Evolutionary conservation across 2,329 filamentous ascomycete genomes (phyloP).

Genomic region (Shiraia sp.): DNA sequence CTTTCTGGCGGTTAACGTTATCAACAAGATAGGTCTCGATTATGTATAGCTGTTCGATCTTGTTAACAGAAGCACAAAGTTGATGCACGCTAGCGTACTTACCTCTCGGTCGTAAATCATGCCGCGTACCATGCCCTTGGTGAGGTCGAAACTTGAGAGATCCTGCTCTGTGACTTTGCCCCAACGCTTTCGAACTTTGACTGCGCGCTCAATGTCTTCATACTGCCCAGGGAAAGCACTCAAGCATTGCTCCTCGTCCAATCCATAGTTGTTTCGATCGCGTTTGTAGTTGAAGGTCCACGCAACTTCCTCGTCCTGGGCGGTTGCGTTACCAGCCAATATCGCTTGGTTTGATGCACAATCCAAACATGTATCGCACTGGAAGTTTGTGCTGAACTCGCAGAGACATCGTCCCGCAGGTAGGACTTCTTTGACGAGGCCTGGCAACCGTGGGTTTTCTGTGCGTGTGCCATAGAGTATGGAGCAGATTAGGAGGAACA

Average conservation of each 20-base stretch:
- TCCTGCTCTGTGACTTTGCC: slow-evolving; percentile 32
- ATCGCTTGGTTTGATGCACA: slow-evolving; percentile 32
- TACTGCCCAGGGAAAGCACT: slow-evolving; percentile 37
- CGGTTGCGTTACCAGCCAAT: slow-evolving; percentile 17
- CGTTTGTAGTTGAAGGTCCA: slow-evolving; percentile 37
- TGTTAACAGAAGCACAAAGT: slow-evolving; percentile 5
- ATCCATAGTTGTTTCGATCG: slow-evolving; percentile 34
- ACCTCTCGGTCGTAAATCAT: slow-evolving; percentile 39
- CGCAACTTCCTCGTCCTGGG: slow-evolving; percentile 17
- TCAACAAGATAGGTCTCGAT: slow-evolving; percentile 39
- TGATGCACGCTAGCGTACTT: background rate
- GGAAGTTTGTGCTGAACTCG: slow-evolving; percentile 37
- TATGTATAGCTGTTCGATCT: slow-evolving; percentile 31
- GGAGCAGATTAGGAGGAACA: slow-evolving; percentile 37
- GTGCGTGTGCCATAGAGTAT: slow-evolving; percentile 41
- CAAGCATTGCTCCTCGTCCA: slow-evolving; percentile 36
- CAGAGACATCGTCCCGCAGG: slow-evolving; percentile 39
- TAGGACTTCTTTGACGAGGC: slow-evolving; percentile 35
- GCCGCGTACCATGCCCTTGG: slow-evolving; percentile 40
- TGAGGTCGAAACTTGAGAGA: slow-evolving; percentile 30
- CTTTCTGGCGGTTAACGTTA: slow-evolving; percentile 40
- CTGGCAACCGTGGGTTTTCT: slow-evolving; percentile 32
- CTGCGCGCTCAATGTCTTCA: slow-evolving; percentile 35
- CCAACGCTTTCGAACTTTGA: slow-evolving; percentile 24
- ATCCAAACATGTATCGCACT: slow-evolving; percentile 38